These are phyloP conservation scores for Hippophae rhamnoides DNA, from an alignment of 306 rosid genomes.

Conservation along the genomic window DNA sequence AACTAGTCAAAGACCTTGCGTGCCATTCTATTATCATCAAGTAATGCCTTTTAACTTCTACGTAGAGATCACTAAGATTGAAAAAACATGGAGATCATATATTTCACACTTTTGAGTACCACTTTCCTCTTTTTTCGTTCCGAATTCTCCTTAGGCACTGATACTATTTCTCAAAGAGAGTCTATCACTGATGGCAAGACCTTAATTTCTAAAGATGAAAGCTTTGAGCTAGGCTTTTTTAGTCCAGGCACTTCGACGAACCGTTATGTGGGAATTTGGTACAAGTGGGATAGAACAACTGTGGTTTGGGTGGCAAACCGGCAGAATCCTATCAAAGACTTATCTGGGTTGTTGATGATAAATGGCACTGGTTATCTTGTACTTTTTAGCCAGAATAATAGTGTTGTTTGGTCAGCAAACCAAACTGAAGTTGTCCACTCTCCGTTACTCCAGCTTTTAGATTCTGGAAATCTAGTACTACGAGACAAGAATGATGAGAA, in stretches of 20 bases:
- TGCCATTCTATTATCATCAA: no score
- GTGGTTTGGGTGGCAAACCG: constrained; percentile 54
- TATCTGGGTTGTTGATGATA: constrained; percentile 26
- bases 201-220: constrained; percentile 22
- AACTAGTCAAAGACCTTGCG: no score
- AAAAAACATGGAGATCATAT: no score
- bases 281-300: constrained; percentile 20
- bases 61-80: no score
- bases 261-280: constrained; percentile 39
- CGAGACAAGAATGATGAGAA: constrained; percentile 23
- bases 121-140: no score
- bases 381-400: constrained; percentile 8
- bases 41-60: no score
- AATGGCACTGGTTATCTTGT: constrained; percentile 14
- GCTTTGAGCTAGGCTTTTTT: constrained; percentile 42
- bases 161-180: constrained; percentile 2
- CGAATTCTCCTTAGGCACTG: no score
- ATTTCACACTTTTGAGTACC: no score
- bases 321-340: constrained; percentile 26
- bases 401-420: constrained; percentile 27
- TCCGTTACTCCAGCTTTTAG: constrained; percentile 33
- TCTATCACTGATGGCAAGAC: constrained; percentile 25
- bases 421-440: constrained; percentile 10
- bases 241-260: constrained; percentile 26
- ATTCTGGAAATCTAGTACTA: constrained; percentile 40